Evolutionary conservation across 140 eudicot species (phyloP), one percentile per base, ranked within the genome.

Genomic region (Senecio squalidus): DNA sequence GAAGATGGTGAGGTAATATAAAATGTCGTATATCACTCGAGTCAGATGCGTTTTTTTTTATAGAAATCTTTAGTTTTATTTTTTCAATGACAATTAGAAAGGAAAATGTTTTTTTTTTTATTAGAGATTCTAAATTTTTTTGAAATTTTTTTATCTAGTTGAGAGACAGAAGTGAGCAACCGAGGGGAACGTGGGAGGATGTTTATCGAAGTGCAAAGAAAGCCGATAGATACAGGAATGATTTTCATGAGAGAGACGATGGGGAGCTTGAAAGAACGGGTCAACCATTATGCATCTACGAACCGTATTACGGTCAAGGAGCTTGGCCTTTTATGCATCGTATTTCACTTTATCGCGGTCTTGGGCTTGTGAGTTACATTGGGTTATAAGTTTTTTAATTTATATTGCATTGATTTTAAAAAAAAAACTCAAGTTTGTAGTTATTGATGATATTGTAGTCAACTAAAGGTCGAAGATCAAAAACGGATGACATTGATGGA

Each of bases 231-330:
- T 30, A 65, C 21, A 83, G 62, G 63, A 83, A 86, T 52, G 93
- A 86, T 57, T 78, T 92, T 79, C 98, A 81, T 69, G 98, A 92
- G 71, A 87, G 95, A 59, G 98, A 87, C 56, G 98, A 92, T 44
- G 96, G 96, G 3, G 98, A 92, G 80, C 91, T 92, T 57, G 96
- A 87, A 71, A 84, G 98, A 55, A 84, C 84, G 10, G 95, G 94
- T 22, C 95, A 82, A 67, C 88, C 88, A 15, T 66, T 89, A 54
- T 71, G 82, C 71, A 86, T 87, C 22, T 92, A 92, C 55, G 99
- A 92, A 71, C 99, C 99, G 64, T 92, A 84, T 76, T 77, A 72
- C 62, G 99, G 99, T 41, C 95, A 80, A 72, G 99, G 99, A 55
- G 75, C 93, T 30, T 92, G 99, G 99, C 99, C 95, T 33, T 92